These are phyloP conservation scores for Hansfordia pulvinata DNA, from an alignment of 2,329 filamentous ascomycete genomes.

Conservation along the genomic window DNA sequence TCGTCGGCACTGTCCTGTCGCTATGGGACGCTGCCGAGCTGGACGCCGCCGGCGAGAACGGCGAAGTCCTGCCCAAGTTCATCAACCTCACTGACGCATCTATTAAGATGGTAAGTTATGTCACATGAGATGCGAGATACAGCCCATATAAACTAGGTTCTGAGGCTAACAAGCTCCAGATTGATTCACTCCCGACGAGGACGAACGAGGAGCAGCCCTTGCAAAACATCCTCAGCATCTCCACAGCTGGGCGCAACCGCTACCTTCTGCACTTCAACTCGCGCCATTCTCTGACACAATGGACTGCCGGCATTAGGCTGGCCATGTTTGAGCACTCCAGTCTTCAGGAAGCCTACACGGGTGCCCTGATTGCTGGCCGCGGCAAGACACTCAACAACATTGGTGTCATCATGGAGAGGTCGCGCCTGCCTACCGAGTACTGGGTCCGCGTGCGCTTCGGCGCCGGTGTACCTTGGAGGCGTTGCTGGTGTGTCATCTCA, in stretches of 20 bases:
- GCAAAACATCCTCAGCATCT: conserved; percentile 91
- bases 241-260: conserved; percentile 87
- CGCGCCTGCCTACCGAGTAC: conserved; percentile 66
- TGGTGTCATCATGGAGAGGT: conserved; percentile 71
- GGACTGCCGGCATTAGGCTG: conserved; percentile 87
- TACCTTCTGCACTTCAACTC: conserved; percentile 96
- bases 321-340: conserved; percentile 90
- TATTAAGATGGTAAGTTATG: conserved; percentile 72
- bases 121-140: no score
- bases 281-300: conserved; percentile 81
- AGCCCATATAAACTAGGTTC: no score
- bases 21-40: conserved; percentile 91
- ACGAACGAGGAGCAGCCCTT: conserved; percentile 64
- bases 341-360: conserved; percentile 91
- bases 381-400: conserved; percentile 85
- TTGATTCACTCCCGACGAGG: conserved; percentile 78
- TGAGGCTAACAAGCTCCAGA: conserved; percentile 42
- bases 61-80: conserved; percentile 79
- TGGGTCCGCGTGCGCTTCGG: conserved; percentile 95
- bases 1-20: conserved; percentile 88
- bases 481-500: conserved; percentile 91
- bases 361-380: conserved; percentile 88
- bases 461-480: conserved; percentile 87
- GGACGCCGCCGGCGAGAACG: conserved; percentile 73
- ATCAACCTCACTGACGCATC: conserved; percentile 96